phyloP scores from a whole-genome alignment of 2,329 filamentous ascomycete genomes.

The Thermomyces lanuginosus region DNA sequence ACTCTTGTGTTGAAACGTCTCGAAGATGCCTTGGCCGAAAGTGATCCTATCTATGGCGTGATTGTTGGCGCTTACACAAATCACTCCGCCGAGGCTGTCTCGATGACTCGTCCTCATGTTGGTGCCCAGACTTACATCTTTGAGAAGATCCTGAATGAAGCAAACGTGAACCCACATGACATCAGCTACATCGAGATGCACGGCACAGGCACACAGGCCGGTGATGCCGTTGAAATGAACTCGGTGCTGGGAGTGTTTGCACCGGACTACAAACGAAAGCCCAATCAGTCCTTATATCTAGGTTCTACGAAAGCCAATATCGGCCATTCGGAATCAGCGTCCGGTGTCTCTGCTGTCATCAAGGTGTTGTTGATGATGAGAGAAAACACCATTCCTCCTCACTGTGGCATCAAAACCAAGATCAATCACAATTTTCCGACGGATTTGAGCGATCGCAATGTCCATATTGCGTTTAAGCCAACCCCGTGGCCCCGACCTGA shows the following conservation, averaged over 20 bases:
- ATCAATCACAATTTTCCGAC: conserved; percentile 20
- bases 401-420: conserved; percentile 46
- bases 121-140: conserved; percentile 23
- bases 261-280: conserved; percentile 13
- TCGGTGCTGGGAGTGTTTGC: conserved; percentile 23
- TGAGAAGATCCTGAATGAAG: conserved; percentile 20
- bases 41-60: conserved; percentile 27
- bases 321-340: conserved; percentile 30
- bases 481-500: conserved; percentile 15
- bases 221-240: conserved; percentile 22
- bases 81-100: conserved; percentile 31
- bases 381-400: conserved; percentile 47
- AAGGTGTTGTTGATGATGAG: conserved; percentile 52
- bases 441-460: conserved; percentile 18
- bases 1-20: conserved; percentile 36
- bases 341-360: conserved; percentile 30
- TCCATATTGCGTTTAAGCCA: conserved; percentile 30
- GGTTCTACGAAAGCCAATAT: conserved; percentile 23
- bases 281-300: conserved; percentile 18
- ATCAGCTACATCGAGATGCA: conserved; percentile 27
- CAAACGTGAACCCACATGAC: conserved; percentile 20
- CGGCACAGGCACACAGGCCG: conserved; percentile 28
- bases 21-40: conserved; percentile 34
- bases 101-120: conserved; percentile 29
- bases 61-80: conserved; percentile 30